phyloP scores from a whole-genome alignment of 495 filamentous ascomycete genomes.

The Aspergillus homomorphus region DNA sequence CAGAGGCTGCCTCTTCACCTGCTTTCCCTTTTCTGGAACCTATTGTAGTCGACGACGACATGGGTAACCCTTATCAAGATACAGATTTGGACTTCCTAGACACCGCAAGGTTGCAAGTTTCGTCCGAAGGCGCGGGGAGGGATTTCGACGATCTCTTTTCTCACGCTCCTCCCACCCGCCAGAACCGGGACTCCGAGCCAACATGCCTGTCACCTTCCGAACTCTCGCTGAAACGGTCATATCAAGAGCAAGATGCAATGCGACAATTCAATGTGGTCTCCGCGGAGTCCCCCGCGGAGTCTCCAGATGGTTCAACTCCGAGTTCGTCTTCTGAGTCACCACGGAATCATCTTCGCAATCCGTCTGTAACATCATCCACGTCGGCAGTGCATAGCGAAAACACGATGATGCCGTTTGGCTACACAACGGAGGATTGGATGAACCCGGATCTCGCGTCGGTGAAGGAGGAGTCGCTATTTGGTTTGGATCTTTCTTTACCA shows the following conservation, averaged over 20 bases:
- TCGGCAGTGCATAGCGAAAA: conserved; percentile 43
- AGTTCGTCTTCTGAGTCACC: conserved; percentile 47
- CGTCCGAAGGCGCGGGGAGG: conserved; percentile 37
- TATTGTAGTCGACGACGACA: conserved; percentile 47
- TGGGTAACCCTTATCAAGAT: conserved; percentile 41
- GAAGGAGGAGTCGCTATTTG: conserved; percentile 41
- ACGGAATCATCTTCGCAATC: conserved; percentile 38
- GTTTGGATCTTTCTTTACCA: conserved; percentile 36
- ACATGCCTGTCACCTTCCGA: conserved; percentile 31
- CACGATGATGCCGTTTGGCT: conserved; percentile 33
- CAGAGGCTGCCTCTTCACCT: conserved; percentile 39
- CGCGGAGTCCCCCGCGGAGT: conserved; percentile 44
- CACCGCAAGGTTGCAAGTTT: conserved; percentile 34
- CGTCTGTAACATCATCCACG: conserved; percentile 39
- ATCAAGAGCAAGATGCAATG: conserved; percentile 36
- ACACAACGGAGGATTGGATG: conserved; percentile 41
- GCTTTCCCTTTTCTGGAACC: conserved; percentile 43
- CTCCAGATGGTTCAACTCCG: conserved; percentile 41
- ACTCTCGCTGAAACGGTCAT: conserved; percentile 29
- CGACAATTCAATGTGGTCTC: conserved; percentile 33
- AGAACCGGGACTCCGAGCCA: conserved; percentile 29
- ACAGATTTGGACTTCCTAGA: conserved; percentile 46
- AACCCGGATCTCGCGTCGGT: conserved; percentile 37
- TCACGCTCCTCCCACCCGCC: conserved; percentile 29
- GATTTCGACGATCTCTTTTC: conserved; percentile 47